Base-by-base conservation (phyloP, 2,329 filamentous ascomycete genomes). In the Cordyceps sp. region DNA sequence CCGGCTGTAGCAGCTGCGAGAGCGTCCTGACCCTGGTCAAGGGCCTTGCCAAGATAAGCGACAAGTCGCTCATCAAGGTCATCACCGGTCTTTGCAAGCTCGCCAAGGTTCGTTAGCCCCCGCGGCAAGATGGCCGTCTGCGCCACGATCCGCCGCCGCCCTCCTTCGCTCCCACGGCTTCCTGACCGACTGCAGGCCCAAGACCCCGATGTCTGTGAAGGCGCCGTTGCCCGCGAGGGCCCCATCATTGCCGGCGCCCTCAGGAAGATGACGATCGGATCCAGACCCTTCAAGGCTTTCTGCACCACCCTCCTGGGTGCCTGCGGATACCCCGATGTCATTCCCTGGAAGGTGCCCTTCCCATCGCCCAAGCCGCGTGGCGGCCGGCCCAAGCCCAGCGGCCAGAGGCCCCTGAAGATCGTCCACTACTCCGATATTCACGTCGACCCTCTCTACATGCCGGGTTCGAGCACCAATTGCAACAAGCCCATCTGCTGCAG, bases 381-480 rank as follows among this genome's bases (percentile, higher is more conserved):
- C 13, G 41, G 36, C 12, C 55, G 61, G 12, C 55, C 59, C 13
- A 26, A 34, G 2, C 51, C 62, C 2, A 66, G 61, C 32, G 57
- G 60, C 4, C 46, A 59, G 44, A 41, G 50, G 5, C 62, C 66
- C 6, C 44, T 72, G 39, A 61, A 64, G 39, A 54, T 75, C 5
- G 65, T 72, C 17, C 70, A 75, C 42, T 66, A 67, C 45, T 70
- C 65, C 10, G 70, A 75, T 39, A 67, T 71, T 26, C 70, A 74
- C 36, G 52, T 74, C 33, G 69, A 75, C 38, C 61, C 59, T 6
- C 53, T 59, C 10, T 75, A 75, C 44, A 57, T 58, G 17, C 48
- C 57, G 3, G 70, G 69, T 0, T 55, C 65, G 6, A 70, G 58
- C 42, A 57, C 62, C 16, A 56, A 69, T 37, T 75, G 70, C 47